Base-by-base conservation (phyloP, 169 alveolate genomes). In the Eimeria necatrix region DNA sequence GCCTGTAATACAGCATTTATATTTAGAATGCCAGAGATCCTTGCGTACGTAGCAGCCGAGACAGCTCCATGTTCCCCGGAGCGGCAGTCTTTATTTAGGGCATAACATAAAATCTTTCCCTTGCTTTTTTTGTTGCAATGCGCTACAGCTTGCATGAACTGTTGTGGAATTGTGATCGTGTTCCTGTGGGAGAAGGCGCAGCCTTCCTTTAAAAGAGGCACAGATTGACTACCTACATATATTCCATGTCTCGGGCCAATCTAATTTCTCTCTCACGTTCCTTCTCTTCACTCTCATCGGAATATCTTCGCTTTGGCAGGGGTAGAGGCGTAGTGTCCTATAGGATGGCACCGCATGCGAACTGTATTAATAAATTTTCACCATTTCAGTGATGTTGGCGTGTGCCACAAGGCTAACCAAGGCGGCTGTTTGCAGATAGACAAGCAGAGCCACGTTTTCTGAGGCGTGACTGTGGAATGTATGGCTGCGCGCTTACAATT, bases 261-360 rank as follows among this genome's bases (percentile, higher is more conserved):
- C 32, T n/a, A 6, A 32, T 52, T 84, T 56, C 91, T 24, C 89
- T 26, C 59, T 84, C 78, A 22, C 64, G 91, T 20, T 14, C 9
- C 48, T 84, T 84, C 18, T 41, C 41, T 32, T 84, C 91, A 22
- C 51, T 20, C 12, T 84, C 91, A 3, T 59, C 91, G 1, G 64
- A 59, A 16, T 52, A 32, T 32, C 76, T 52, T 56, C 59, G 53
- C 48, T 52, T 84, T 24, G 91, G 91, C 26, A 84, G 18, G n/a
- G 76, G 91, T 24, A 78, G 76, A 1, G 48, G 18, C 18, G 91
- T 52, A 59, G 91, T 84, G 49, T 84, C 91, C 91, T 84, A 59
- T 46, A 74, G 3, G 8, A 32, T 32, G 41, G 41, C 41, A 32
- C 41, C 41, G 41, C 41, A 32, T 32, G 41, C 41, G 41, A 32